These are phyloP conservation scores for Stachybotrys chlorohalonatus DNA, from an alignment of 2,329 filamentous ascomycete genomes.

Conservation along the genomic window DNA sequence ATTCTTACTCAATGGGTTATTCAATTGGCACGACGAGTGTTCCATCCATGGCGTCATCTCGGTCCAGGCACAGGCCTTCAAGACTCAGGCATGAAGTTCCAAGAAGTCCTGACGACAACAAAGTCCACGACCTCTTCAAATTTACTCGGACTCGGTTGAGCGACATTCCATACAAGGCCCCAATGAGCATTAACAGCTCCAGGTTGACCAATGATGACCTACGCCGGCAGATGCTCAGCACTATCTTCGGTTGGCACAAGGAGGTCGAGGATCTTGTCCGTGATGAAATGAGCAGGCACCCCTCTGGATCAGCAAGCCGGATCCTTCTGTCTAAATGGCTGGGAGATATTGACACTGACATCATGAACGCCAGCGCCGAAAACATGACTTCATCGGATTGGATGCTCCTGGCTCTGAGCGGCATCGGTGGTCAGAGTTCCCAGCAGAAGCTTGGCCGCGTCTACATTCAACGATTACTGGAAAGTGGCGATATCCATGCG, in stretches of 20 bases:
- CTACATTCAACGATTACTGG: slow-evolving; percentile 82
- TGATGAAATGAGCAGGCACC: slow-evolving; percentile 74
- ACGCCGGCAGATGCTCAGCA: slow-evolving; percentile 80
- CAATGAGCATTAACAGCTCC: slow-evolving; percentile 46
- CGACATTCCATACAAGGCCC: slow-evolving; percentile 73
- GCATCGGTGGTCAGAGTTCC: slow-evolving; percentile 66
- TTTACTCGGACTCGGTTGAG: slow-evolving; percentile 72
- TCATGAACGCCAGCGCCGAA: slow-evolving; percentile 70
- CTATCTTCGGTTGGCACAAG: slow-evolving; percentile 91
- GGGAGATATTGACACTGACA: slow-evolving; percentile 71
- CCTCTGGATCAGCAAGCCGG: slow-evolving; percentile 62
- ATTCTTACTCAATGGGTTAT: slow-evolving; percentile 45
- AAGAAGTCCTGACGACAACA: slow-evolving; percentile 64
- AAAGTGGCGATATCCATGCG: slow-evolving; percentile 83
- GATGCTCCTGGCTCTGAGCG: slow-evolving; percentile 90
- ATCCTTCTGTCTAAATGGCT: slow-evolving; percentile 90
- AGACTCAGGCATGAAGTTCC: slow-evolving; percentile 72
- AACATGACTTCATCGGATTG: slow-evolving; percentile 92
- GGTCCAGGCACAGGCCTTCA: slow-evolving; percentile 47
- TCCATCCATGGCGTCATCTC: slow-evolving; percentile 37
- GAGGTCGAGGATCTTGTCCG: slow-evolving; percentile 73
- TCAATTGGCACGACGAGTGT: slow-evolving; percentile 24
- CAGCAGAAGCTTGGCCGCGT: slow-evolving; percentile 86
- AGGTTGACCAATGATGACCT: slow-evolving; percentile 69
- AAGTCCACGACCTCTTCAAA: slow-evolving; percentile 73